Conservation (phyloP, 2,329 filamentous ascomycete species). For the Orbilia brochopaga region DNA sequence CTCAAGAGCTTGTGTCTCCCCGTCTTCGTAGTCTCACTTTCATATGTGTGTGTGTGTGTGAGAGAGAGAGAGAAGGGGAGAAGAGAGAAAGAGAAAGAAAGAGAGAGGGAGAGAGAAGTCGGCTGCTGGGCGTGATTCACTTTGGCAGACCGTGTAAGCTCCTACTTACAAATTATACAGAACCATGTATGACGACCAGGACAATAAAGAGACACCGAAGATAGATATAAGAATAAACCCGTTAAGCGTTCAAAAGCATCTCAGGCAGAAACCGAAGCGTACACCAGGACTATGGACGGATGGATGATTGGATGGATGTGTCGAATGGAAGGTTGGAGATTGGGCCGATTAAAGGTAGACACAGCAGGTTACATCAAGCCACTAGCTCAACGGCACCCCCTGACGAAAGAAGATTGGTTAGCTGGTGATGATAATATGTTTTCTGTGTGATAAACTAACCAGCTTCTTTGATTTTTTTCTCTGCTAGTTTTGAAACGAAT, state of each 20-base stretch:
- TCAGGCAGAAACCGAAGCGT: constrained; percentile 4
- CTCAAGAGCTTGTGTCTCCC: too few relatives aligned
- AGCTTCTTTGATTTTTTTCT: constrained; percentile 98
- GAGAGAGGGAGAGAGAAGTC: too few relatives aligned
- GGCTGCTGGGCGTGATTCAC: too few relatives aligned
- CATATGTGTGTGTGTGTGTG: too few relatives aligned
- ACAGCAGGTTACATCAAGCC: constrained; percentile 17
- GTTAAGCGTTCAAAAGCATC: constrained; percentile 32
- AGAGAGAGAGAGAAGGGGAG: too few relatives aligned
- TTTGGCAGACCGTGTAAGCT: background rate
- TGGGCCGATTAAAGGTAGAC: constrained; percentile 10
- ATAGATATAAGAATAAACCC: constrained; percentile 32
- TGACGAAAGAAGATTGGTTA: constrained; percentile 12
- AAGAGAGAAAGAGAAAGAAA: too few relatives aligned
- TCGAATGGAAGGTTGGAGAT: background rate
- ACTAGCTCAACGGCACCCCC: constrained; percentile 43
- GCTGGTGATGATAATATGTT: background rate
- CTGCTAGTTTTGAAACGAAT: constrained; percentile 93
- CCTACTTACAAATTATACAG: constrained; percentile 2
- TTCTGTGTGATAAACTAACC: constrained; percentile 60
- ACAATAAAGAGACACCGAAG: constrained; percentile 36
- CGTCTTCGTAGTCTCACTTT: too few relatives aligned
- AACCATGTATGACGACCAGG: background rate
- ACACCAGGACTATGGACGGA: constrained; percentile 1
- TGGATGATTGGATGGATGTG: constrained; percentile 6